Evolutionary conservation across 208 protist species (phyloP), one percentile per base, ranked within the genome.

Genomic region (Lotmaria passim): DNA sequence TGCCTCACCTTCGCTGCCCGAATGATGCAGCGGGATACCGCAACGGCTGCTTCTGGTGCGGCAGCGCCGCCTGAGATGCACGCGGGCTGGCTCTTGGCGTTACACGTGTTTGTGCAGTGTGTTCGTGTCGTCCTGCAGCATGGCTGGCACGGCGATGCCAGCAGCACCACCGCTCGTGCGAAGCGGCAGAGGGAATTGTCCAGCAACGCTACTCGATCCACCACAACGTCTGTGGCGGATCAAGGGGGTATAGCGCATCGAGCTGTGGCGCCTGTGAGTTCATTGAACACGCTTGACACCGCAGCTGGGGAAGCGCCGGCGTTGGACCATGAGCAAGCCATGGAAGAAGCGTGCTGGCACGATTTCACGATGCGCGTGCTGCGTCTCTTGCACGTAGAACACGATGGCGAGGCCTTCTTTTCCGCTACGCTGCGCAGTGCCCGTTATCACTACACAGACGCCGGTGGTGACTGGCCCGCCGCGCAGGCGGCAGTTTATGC

Each of bases 91-190:
- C 51, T 66, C 6, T 30, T 48, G 14, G 62, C 56, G 5, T 21
- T 70, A 56, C 53, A 76, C 12, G 46, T 76, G 6, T 70, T 69
- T 23, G 48, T 41, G 55, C 71, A 70, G 56, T 76, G 71, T 50
- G 55, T 76, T 4, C 62, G 71, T 31, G 62, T 65, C 14, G 55
- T 43, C 2, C 71, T 76, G 2, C 55, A 60, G 21, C 62, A 30
- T 17, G 62, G 62, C n/a, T 76, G 71, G 71, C 39, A 55, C 15
- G 48, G 68, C 15, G 21, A 5, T 43, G 52, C 39, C 23, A 50
- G 21, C 21, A 30, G 15, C 61, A 24, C 21, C 34, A 21, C 23
- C 4, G 8, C 14, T 6, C 36, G 12, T n/a, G n/a, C n/a, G n/a
- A n/a, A n/a, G n/a, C n/a, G n/a, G n/a, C n/a, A n/a, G n/a, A n/a